Evolutionary conservation across 2,329 filamentous ascomycete genomes (phyloP), one percentile per base, ranked within the genome.

Genomic region (Aspergillaceae sp.): DNA sequence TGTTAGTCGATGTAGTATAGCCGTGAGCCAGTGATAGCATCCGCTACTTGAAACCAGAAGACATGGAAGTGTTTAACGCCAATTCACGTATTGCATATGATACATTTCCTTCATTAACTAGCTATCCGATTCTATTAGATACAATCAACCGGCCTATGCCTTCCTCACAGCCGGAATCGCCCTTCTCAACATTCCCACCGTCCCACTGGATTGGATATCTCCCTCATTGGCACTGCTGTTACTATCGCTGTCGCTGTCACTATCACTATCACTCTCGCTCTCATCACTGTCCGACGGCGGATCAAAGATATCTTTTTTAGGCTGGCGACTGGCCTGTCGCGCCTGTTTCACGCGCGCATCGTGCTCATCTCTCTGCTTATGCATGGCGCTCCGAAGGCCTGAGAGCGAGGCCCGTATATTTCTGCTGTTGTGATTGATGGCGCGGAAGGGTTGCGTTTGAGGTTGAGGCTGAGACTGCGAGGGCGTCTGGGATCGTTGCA

Each of bases 131-230:
- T 19, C 19, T 19, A 19, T 19, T 41, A 41, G 34, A 36, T 36
- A 36, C 34, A 36, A 19, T 26, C 7, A 48, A 37, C 41, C 10
- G 19, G 10, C 35, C 36, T 9, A 7, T 19, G 26, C 42, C 40
- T 36, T 46, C 44, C 32, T 41, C 11, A 19, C 19, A 19, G 19
- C 19, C 19, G 43, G 41, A 9, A 27, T 10, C 6, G 46, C 48
- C 32, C 44, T 8, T 10, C 49, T 40, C 42, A 59, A 40, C 29
- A 46, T 56, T 26, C 41, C 38, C 32, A 53, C 50, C 4, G 36
- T 48, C 26, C 57, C 57, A 40, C 46, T 57, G 4, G 56, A 55
- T 41, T 53, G 45, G 32, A 59, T 59, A 48, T 59, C 56, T 5
- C 56, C 57, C 7, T 51, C 47, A 38, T 56, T 46, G 7, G 41